A percentile compares a stretch with the other conserved stretches of the same genome.
Conservation (phyloP, 2,329 filamentous ascomycete genomes). For the Zymoseptoria pseudotritici region DNA sequence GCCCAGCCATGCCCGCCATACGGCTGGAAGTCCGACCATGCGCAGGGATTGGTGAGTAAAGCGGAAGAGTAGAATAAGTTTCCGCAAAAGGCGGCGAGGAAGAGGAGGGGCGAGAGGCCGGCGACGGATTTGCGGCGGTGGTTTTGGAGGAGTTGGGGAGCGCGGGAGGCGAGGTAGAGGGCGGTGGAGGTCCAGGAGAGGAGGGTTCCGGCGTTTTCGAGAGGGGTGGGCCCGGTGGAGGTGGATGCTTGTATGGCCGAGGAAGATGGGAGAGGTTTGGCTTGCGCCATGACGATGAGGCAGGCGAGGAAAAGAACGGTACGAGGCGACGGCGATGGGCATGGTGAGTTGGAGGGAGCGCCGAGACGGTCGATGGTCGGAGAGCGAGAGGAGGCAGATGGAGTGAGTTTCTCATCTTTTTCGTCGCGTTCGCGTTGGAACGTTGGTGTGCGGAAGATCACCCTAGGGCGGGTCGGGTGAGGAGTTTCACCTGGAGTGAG, state of each 20-base stretch:
- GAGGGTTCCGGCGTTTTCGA: slow-evolving; percentile 43
- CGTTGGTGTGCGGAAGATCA: slow-evolving; percentile 27
- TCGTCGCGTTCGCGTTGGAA: slow-evolving; percentile 21
- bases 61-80: slow-evolving; percentile 61
- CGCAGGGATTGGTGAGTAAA: slow-evolving; percentile 55
- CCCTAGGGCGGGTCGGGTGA: slow-evolving; percentile 18
- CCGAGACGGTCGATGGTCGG: slow-evolving; percentile 24
- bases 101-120: slow-evolving; percentile 56
- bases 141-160: slow-evolving; percentile 62
- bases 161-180: slow-evolving; percentile 51
- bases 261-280: slow-evolving; percentile 24
- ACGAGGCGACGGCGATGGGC: slow-evolving; percentile 40
- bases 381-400: slow-evolving; percentile 15
- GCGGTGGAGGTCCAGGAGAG: slow-evolving; percentile 51
- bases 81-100: slow-evolving; percentile 59
- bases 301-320: slow-evolving; percentile 42
- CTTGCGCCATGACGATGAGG: slow-evolving; percentile 37
- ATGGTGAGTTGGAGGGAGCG: slow-evolving; percentile 29
- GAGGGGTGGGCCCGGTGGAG: slow-evolving; percentile 16
- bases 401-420: slow-evolving; percentile 19
- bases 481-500: slow-evolving; percentile 9
- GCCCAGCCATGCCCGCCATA: slow-evolving; percentile 53
- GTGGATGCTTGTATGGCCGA: background rate
- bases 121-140: slow-evolving; percentile 55
- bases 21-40: slow-evolving; percentile 51